Percentiles rank a stretch among this genome's conserved stretches.
These are phyloP conservation scores for Ogataea dorogensis DNA, from an alignment of 805 yeast genomes.

Conservation along the genomic window DNA sequence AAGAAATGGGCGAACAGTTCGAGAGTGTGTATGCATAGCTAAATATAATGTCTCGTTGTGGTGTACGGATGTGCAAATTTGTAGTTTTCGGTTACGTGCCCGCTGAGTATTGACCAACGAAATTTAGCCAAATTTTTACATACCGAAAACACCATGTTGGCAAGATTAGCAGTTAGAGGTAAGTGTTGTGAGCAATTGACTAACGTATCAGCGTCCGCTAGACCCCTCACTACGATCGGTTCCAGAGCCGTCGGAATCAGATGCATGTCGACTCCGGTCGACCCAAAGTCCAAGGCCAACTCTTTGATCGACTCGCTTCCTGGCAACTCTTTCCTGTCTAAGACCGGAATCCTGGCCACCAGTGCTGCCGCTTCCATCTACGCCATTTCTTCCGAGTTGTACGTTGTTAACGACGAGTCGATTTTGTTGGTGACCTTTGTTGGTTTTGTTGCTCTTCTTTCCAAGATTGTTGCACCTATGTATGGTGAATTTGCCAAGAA, in stretches of 20 bases:
- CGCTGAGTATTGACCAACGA: constrained; percentile 21
- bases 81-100: constrained; percentile 11
- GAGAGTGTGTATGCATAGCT: constrained; percentile 13
- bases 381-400: constrained; percentile 90
- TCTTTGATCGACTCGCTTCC: constrained; percentile 91
- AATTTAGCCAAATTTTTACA: constrained; percentile 18
- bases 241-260: constrained; percentile 50
- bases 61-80: constrained; percentile 2
- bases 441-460: constrained; percentile 69
- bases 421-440: constrained; percentile 77
- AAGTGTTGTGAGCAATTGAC: constrained; percentile 17
- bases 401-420: constrained; percentile 93
- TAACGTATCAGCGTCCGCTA: constrained; percentile 29
- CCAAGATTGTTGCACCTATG: constrained; percentile 89
- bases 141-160: constrained; percentile 27
- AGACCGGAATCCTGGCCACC: constrained; percentile 94
- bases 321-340: constrained; percentile 81
- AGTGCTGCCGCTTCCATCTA: constrained; percentile 91
- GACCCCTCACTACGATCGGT: constrained; percentile 32
- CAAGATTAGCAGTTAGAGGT: constrained; percentile 34
- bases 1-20: constrained; percentile 48
- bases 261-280: constrained; percentile 61
- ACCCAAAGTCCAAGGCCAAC: constrained; percentile 88
- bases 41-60: background rate
- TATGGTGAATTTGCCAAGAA: constrained; percentile 92